Conservation (phyloP, 2,329 filamentous ascomycete genomes). For the Parastagonospora nodorum region DNA sequence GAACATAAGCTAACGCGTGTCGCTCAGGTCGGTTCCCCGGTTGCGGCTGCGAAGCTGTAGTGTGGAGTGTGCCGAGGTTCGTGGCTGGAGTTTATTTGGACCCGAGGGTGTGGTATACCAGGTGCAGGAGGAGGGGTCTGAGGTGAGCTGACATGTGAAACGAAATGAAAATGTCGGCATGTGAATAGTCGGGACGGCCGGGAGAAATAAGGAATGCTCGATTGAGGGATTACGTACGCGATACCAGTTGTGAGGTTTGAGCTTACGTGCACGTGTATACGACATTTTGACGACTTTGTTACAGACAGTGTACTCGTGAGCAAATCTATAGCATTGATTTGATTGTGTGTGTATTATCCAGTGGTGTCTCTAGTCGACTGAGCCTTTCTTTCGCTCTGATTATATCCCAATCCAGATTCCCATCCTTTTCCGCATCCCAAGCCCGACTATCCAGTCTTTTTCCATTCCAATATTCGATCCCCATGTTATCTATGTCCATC, state of each 20-base stretch:
- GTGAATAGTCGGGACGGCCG: neutral
- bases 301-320: neutral
- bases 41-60: constrained; percentile 20
- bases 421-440: too few relatives aligned
- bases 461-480: neutral
- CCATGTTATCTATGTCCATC: neutral
- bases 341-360: neutral
- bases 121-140: neutral
- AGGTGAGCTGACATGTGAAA: too few relatives aligned
- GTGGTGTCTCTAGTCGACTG: too few relatives aligned
- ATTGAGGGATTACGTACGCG: too few relatives aligned
- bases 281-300: too few relatives aligned
- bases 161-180: neutral
- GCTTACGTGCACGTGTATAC: too few relatives aligned
- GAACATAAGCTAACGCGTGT: constrained; percentile 15
- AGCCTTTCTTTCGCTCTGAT: too few relatives aligned
- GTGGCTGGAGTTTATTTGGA: neutral
- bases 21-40: constrained; percentile 13
- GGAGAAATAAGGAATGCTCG: too few relatives aligned
- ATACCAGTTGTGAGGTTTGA: too few relatives aligned
- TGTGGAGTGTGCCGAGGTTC: constrained; percentile 11
- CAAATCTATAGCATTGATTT: neutral
- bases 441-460: too few relatives aligned
- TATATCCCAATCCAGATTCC: too few relatives aligned
- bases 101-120: neutral